phyloP scores from a whole-genome alignment of 176 grass and related monocot species.

The Zoysia japonica region DNA sequence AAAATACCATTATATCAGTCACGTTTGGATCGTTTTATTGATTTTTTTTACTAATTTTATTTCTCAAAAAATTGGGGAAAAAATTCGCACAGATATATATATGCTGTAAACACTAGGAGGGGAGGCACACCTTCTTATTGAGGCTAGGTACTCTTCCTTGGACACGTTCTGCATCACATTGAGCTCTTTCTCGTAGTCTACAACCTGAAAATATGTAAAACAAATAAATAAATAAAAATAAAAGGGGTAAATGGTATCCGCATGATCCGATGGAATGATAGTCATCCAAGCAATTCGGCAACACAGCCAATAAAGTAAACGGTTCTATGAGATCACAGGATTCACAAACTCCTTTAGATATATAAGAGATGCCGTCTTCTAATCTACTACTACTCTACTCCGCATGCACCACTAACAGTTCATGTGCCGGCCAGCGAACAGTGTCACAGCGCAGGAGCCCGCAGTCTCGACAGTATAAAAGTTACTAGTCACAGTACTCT shows the following conservation, averaged over 20 bases:
- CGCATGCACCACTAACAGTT: not conserved
- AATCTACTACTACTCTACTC: not conserved
- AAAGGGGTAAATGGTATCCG: not conserved
- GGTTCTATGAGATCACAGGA: too few species aligned
- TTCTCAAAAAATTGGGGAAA: not conserved
- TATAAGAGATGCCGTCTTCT: not conserved
- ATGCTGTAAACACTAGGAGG: too few species aligned
- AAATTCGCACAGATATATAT: too few species aligned
- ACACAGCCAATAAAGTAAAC: not conserved
- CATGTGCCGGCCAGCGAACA: not conserved
- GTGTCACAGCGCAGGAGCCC: not conserved
- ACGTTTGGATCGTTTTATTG: not conserved
- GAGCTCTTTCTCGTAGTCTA: conserved; percentile 65
- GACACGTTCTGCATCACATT: conserved; percentile 64
- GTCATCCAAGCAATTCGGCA: not conserved
- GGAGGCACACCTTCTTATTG: conserved; percentile 53
- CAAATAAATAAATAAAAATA: not conserved
- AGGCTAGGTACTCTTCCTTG: conserved; percentile 76
- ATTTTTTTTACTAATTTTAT: not conserved
- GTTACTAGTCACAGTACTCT: not conserved
- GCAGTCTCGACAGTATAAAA: not conserved
- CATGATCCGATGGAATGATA: not conserved
- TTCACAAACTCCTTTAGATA: too few species aligned
- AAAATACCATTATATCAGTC: not conserved
- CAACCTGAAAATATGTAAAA: conserved; percentile 23